Base-by-base conservation (phyloP, 2,329 filamentous ascomycete species). In the Pseudogymnoascus sp. region DNA sequence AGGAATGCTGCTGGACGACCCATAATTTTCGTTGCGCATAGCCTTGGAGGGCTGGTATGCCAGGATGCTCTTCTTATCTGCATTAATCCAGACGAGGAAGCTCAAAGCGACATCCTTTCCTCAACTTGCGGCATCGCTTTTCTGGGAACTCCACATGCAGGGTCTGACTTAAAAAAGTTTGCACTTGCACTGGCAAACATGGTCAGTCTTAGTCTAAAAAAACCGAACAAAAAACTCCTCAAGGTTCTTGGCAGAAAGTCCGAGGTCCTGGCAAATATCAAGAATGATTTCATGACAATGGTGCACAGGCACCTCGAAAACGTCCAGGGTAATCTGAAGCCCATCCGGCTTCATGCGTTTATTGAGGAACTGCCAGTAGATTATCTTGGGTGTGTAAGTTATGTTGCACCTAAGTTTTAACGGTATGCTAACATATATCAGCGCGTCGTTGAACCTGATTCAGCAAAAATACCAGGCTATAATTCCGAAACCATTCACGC, bases 11-110 rank as follows among this genome's bases (percentile, higher is more conserved):
- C 15, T 50, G n/a, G 44, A 31, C 65, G 60, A 33, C 64, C 63
- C 17, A 60, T 76, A 24, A 70, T 77, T 11, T 74, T 77, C 31
- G 68, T 77, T 5, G 69, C 66, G 5, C 75, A 77, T 62, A 75
- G 75, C 63, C 65, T 77, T 0, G 75, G 75, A 7, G 75, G 75
- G 4, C 66, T 78, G 4, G 72, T 77, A 9, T 75, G 70, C 64
- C 73, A 78, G 62, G 60, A 74, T 47, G 73, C 74, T 4, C 64
- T 76, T 36, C 61, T 72, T 0, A 61, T 66, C 4, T 76, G 74
- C 1, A 69, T 67, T 50, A 68, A 71, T 29, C 70, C 69, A 41
- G 63, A 68, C 0, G 71, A 74, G 33, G 1, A 11, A 1, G 69
- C 74, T 50, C 68, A 75, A 4, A 65, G 50, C 0, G 61, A 40